These are phyloP conservation scores for Dactylis glomerata DNA, from an alignment of 176 grass and related monocot genomes.

Conservation along the genomic window DNA sequence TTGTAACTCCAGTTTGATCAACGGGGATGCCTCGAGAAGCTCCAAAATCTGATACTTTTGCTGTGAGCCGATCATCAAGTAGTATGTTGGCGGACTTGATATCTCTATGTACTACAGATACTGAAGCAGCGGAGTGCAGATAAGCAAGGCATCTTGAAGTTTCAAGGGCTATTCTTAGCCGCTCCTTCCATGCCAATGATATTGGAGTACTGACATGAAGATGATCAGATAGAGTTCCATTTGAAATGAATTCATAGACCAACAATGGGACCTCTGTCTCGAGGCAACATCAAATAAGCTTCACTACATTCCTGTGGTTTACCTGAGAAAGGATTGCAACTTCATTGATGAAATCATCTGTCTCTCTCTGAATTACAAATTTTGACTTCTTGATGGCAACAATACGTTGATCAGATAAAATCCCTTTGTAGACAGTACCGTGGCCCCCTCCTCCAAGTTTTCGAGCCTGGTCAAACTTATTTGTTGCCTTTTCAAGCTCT, in stretches of 20 bases:
- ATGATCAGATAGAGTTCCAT: conserved; percentile 44
- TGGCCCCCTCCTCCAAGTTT: conserved; percentile 46
- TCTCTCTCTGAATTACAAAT: conserved; percentile 35
- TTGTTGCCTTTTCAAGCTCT: conserved; percentile 48
- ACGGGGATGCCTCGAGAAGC: conserved; percentile 47
- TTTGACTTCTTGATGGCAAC: conserved; percentile 61
- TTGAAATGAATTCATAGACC: conserved; percentile 51
- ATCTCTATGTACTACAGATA: conserved; percentile 47
- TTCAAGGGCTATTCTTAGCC: conserved; percentile 46
- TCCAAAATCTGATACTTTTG: conserved; percentile 53
- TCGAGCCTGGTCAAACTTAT: conserved; percentile 38
- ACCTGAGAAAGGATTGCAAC: conserved; percentile 44
- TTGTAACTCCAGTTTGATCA: conserved; percentile 29
- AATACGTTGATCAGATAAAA: conserved; percentile 33
- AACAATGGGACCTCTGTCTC: conserved; percentile 46
- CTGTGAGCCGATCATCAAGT: conserved; percentile 33
- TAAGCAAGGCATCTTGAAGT: conserved; percentile 39
- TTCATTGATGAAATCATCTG: conserved; percentile 48
- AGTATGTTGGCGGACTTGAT: conserved; percentile 42
- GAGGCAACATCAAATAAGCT: conserved; percentile 50
- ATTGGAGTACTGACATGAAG: background rate
- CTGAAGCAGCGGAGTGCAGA: conserved; percentile 39
- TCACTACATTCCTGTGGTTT: conserved; percentile 48
- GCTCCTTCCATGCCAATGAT: conserved; percentile 39
- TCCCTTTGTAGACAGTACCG: conserved; percentile 48